These are phyloP conservation scores for Tuber brumale DNA, from an alignment of 495 filamentous ascomycete genomes.

Conservation along the genomic window DNA sequence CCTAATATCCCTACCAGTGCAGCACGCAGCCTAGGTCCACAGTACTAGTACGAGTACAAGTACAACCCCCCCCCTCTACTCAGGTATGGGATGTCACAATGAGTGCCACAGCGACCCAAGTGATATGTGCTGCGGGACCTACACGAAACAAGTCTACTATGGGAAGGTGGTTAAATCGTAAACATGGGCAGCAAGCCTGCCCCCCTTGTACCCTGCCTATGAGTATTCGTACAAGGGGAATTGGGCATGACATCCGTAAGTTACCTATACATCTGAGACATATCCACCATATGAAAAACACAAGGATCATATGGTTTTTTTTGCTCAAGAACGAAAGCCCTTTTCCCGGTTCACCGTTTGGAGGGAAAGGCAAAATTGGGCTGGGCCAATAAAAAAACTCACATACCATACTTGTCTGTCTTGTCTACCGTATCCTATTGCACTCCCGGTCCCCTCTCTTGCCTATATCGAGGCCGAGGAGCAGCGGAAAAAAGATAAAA, in stretches of 20 bases:
- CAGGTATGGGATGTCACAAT: not conserved
- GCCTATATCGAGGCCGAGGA: not conserved
- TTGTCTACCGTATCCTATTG: not conserved
- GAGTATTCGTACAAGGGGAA: too few relatives aligned
- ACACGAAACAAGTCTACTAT: not conserved
- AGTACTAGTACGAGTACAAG: too few relatives aligned
- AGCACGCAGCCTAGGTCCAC: not conserved
- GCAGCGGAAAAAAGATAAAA: not conserved
- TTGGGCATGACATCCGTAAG: not conserved
- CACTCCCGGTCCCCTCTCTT: too few relatives aligned
- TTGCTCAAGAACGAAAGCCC: not conserved
- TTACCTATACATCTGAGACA: not conserved
- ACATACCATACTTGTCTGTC: not conserved
- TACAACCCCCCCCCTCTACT: not conserved
- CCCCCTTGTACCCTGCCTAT: not conserved
- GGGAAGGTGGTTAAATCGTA: not conserved
- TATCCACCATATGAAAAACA: not conserved
- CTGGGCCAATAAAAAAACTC: not conserved
- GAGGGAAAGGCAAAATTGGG: not conserved
- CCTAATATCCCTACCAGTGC: not conserved
- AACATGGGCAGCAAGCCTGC: not conserved
- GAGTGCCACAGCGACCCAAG: not conserved
- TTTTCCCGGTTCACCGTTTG: not conserved
- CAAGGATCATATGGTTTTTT: not conserved
- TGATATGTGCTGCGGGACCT: not conserved